Base-by-base conservation (phyloP, 2,329 filamentous ascomycete genomes). In the Microdochium bolleyi region DNA sequence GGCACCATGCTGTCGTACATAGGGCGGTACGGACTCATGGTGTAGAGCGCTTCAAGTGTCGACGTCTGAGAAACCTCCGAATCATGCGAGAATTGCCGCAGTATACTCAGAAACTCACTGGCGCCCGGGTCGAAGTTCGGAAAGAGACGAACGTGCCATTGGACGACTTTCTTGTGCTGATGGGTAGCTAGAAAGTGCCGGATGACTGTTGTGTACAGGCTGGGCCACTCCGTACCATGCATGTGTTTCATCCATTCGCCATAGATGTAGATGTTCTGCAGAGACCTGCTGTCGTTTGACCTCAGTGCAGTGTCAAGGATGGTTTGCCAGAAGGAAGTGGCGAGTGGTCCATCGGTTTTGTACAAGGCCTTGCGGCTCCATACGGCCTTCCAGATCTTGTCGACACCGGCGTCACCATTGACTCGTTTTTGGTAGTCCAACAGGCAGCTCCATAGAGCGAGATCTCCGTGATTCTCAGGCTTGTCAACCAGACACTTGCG, bases 1-100 rank as follows among this genome's bases (percentile, higher is more conserved):
- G 79, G 77, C n/a, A 82, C 69, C 8, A 82, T 52, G 21, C 66
- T 62, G 57, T 81, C 78, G 59, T 82, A 82, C 0, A 81, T 58
- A 11, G 62, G 57, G 44, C 70, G 75, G 48, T 75, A 67, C 2
- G 60, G 60, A 48, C 70, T 76, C 19, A 68, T 66, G 9, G 68
- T 60, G 55, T 82, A 82, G 10, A 82, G 64, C 14, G 66, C 62
- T 44, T 65, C 67, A 8, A 82, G 64, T 2, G 69, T 69, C 10
- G 65, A 64, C 48, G 75, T 70, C 49, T 72, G 60, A 22, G 64
- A 58, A 2, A 65, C 59, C 25, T 69, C 67, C 4, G 62, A 55
- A 49, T 76, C 68, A 16, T 62, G 53, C 38, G 72, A 69, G 48
- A 76, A 79, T 11, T 59, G 53, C 59, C 69, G 62, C 53, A 76